phyloP scores from a whole-genome alignment of 768 basidiomycete genomes.

The Paxillus rubicundulus region DNA sequence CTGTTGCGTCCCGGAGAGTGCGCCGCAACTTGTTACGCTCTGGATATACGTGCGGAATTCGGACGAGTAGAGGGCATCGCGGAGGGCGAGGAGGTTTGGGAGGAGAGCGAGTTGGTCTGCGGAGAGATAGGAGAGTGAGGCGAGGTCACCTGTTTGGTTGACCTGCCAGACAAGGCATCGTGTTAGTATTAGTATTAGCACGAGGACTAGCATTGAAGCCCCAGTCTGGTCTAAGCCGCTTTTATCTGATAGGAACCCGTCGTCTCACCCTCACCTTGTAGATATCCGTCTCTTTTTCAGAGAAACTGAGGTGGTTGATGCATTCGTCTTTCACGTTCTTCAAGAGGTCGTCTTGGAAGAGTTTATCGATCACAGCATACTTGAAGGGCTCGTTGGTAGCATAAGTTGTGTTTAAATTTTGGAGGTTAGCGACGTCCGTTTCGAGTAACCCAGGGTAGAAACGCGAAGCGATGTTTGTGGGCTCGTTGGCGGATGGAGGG shows the following conservation, averaged over 20 bases:
- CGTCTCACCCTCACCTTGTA: too few species aligned
- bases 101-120: conserved; percentile 74
- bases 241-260: too few species aligned
- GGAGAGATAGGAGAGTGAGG: conserved; percentile 86
- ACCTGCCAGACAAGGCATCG: conserved; percentile 49
- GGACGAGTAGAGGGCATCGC: conserved; percentile 87
- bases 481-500: conserved; percentile 7
- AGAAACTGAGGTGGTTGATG: conserved; percentile 71
- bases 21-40: conserved; percentile 87
- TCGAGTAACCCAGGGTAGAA: conserved; percentile 51
- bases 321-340: conserved; percentile 83
- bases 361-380: conserved; percentile 73
- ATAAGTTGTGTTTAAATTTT: conserved; percentile 57
- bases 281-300: conserved; percentile 97
- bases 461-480: conserved; percentile 14
- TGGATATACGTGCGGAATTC: conserved; percentile 82
- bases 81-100: conserved; percentile 74
- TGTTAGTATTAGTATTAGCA: not conserved
- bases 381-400: conserved; percentile 67
- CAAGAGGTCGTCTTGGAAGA: conserved; percentile 84
- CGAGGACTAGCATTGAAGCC: too few species aligned
- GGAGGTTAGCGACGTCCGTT: conserved; percentile 43
- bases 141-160: conserved; percentile 95
- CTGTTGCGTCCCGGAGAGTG: conserved; percentile 86
- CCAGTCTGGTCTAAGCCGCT: too few species aligned